These are phyloP conservation scores for Mycena sp. DNA, from an alignment of 1,284 basidiomycete genomes.

Conservation along the genomic window DNA sequence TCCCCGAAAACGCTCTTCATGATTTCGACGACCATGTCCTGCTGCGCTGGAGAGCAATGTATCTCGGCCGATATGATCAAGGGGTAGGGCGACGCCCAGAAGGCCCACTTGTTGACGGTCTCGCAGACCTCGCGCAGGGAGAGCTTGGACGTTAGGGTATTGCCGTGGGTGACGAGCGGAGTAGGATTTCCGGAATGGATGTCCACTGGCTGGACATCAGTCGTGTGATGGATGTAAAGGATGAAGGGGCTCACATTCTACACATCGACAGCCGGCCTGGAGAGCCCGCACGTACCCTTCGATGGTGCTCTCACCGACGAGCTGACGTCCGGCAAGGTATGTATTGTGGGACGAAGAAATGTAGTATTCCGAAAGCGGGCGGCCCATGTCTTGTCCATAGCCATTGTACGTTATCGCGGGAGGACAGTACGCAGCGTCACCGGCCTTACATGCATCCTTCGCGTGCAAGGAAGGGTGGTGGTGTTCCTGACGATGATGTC, in stretches of 20 bases:
- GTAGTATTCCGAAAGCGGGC: conserved; percentile 88
- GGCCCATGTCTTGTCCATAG: conserved; percentile 67
- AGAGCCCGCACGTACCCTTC: conserved; percentile 88
- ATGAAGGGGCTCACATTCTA: conserved; percentile 74
- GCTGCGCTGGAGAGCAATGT: conserved; percentile 86
- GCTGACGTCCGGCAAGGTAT: conserved; percentile 93
- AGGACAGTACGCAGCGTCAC: background rate
- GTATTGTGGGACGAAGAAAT: conserved; percentile 97
- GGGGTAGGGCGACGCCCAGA: conserved; percentile 93
- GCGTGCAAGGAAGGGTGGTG: background rate
- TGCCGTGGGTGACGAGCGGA: conserved; percentile 69
- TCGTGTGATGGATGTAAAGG: background rate
- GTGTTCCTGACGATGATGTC: background rate
- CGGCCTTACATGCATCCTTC: background rate
- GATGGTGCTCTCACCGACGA: conserved; percentile 91
- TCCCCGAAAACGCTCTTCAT: conserved; percentile 86
- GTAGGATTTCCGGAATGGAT: conserved; percentile 82
- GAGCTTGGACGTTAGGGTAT: conserved; percentile 91
- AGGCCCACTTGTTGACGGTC: conserved; percentile 93
- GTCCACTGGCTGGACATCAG: conserved; percentile 65
- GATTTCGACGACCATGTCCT: conserved; percentile 84
- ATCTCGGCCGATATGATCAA: conserved; percentile 96
- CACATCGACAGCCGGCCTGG: conserved; percentile 91
- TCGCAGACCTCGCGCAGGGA: conserved; percentile 86
- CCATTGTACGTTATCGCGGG: background rate